phyloP scores from a whole-genome alignment of 2,329 filamentous ascomycete species.

The Xylariaceae sp. region DNA sequence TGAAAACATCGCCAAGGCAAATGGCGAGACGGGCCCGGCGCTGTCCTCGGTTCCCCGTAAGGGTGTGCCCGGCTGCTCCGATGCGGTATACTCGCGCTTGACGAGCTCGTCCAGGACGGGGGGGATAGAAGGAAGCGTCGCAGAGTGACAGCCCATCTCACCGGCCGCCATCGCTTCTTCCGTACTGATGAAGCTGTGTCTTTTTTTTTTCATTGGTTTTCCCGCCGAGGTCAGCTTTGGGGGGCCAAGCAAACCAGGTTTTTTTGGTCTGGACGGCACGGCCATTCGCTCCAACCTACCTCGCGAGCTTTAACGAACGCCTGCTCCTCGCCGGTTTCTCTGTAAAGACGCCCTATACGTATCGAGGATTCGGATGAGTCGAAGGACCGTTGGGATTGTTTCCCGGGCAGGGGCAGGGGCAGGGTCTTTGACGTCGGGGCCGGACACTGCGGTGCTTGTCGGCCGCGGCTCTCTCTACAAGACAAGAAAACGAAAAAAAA shows the following conservation, averaged over 20 bases:
- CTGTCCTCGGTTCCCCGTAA: constrained; percentile 33
- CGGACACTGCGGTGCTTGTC: constrained; percentile 39
- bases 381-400: constrained; percentile 44
- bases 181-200: constrained; percentile 34
- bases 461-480: constrained; percentile 36
- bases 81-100: constrained; percentile 34
- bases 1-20: constrained; percentile 38
- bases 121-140: constrained; percentile 36
- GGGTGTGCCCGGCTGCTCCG: constrained; percentile 37
- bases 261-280: not conserved
- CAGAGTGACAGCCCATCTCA: constrained; percentile 42
- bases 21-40: constrained; percentile 31
- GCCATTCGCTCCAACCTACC: constrained; percentile 12
- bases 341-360: constrained; percentile 40
- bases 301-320: constrained; percentile 43
- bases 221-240: too few relatives aligned
- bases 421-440: constrained; percentile 41
- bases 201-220: not conserved
- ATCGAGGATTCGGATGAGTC: constrained; percentile 43
- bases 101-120: constrained; percentile 32
- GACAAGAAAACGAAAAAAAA: too few relatives aligned
- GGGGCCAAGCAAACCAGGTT: too few relatives aligned
- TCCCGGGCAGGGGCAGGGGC: constrained; percentile 25
- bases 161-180: constrained; percentile 42
- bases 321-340: constrained; percentile 44